Evolutionary conservation across 176 grass and related monocot genomes (phyloP), one percentile per base, ranked within the genome.

Genomic region (Zoysia pacifica): DNA sequence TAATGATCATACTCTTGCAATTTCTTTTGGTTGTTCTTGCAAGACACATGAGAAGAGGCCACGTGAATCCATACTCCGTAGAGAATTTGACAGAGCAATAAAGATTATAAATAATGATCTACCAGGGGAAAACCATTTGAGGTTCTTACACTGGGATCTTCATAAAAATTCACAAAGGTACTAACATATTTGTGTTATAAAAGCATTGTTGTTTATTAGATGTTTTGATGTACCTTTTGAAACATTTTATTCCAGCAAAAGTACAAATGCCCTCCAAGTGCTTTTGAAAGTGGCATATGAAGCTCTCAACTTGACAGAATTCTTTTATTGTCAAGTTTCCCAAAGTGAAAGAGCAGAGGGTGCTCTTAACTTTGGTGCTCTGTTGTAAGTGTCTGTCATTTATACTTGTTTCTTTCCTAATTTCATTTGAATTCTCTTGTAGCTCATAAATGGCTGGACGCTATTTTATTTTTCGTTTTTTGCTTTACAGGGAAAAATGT

Each of bases 121-220:
- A 62, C 75, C 81, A 58, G 48, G 79, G 15, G 86, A 95, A 88
- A 89, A 89, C 75, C 90, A 81, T 87, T 83, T 99, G 43, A 90
- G 84, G 66, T 99, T 91, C 83, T 86, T 99, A 74, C 96, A 99
- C 65, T 99, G 96, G 96, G 96, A 99, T 91, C 92, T 99, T 84
- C 81, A 95, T 73, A 99, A 89, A 78, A 90, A 91, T 76, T 91
- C 90, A 79, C 88, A 48, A 75, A 89, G 93, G 96, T 99, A 93
- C 75, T 62, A 47, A 65, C 51, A 28, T 73, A 1, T 80, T 83
- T 77, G 38, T 73, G 50, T 39, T 46, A 47, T 72, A 16, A 37
- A 77, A 43, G 49, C 51, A 67, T 60, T 73, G 35, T 72, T 35
- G 39, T 66, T 67, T 82, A 18, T 66, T 81, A 7, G 16, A 77